Evolutionary conservation across 176 grass and related monocot species (phyloP).

Genomic region (Ensete ventricosum): DNA sequence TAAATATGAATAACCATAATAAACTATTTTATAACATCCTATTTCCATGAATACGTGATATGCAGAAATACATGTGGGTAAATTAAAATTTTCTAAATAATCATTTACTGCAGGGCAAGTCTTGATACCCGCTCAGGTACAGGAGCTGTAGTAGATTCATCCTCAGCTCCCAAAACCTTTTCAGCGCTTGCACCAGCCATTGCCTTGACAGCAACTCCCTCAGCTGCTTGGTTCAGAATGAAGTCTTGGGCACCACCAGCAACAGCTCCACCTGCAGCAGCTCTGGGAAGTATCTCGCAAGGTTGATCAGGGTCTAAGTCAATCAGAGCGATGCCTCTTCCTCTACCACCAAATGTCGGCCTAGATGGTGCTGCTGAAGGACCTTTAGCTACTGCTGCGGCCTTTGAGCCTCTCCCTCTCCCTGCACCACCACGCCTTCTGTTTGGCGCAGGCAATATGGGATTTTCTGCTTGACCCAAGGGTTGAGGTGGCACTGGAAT

Average conservation of each 20-base stretch:
- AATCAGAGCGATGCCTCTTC: constrained; percentile 25
- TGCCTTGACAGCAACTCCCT: constrained; percentile 31
- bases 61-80: no score
- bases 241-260: constrained; percentile 37
- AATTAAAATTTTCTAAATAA: no score
- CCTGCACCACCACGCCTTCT: constrained; percentile 47
- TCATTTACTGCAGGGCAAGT: no score
- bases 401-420: constrained; percentile 44
- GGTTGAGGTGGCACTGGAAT: constrained; percentile 18
- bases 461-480: constrained; percentile 27
- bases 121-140: constrained; percentile 57
- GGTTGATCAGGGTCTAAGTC: constrained; percentile 34
- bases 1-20: no score
- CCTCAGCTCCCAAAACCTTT: constrained; percentile 59
- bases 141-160: constrained; percentile 46
- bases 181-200: constrained; percentile 73
- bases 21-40: no score
- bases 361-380: constrained; percentile 24
- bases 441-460: constrained; percentile 24
- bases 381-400: constrained; percentile 29
- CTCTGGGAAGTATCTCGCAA: constrained; percentile 40
- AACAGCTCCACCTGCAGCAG: constrained; percentile 15
- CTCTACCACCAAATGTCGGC: constrained; percentile 53
- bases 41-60: no score
- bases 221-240: constrained; percentile 31